These are phyloP conservation scores for Physocladia obscura DNA, from an alignment of 192 early-diverging fungal genomes.

Conservation along the genomic window DNA sequence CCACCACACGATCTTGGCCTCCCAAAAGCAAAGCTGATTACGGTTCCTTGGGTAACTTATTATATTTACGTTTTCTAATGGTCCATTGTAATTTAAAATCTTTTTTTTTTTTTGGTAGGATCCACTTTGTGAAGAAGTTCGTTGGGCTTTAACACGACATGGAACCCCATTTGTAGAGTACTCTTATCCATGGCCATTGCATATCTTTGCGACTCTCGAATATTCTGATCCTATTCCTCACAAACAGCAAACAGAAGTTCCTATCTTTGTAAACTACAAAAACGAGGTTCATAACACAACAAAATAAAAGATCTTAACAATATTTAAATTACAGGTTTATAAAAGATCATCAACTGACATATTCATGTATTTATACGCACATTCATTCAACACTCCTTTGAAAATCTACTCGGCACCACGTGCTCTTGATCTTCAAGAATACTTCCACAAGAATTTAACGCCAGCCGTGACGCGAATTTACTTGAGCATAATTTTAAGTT, in stretches of 20 bases:
- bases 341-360: conserved; percentile 43
- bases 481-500: conserved; percentile 21
- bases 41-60: conserved; percentile 18
- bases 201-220: conserved; percentile 32
- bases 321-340: conserved; percentile 30
- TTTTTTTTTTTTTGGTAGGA: neutral
- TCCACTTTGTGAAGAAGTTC: conserved; percentile 32
- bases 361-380: conserved; percentile 47
- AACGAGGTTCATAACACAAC: conserved; percentile 35
- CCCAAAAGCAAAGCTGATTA: conserved; percentile 9
- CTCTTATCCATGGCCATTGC: conserved; percentile 40
- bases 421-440: conserved; percentile 41
- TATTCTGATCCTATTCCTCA: conserved; percentile 37
- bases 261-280: conserved; percentile 41
- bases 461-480: conserved; percentile 42
- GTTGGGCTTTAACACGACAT: conserved; percentile 52
- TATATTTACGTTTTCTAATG: neutral
- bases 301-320: neutral
- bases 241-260: conserved; percentile 35
- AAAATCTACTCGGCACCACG: conserved; percentile 34
- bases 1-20: neutral
- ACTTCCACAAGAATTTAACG: conserved; percentile 26
- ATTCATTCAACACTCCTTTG: conserved; percentile 42
- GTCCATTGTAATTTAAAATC: neutral
- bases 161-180: conserved; percentile 38